A percentile compares a stretch with the other conserved stretches of the same genome.
Conservation (phyloP, 2,329 filamentous ascomycete genomes). For the Diaporthe sp. region DNA sequence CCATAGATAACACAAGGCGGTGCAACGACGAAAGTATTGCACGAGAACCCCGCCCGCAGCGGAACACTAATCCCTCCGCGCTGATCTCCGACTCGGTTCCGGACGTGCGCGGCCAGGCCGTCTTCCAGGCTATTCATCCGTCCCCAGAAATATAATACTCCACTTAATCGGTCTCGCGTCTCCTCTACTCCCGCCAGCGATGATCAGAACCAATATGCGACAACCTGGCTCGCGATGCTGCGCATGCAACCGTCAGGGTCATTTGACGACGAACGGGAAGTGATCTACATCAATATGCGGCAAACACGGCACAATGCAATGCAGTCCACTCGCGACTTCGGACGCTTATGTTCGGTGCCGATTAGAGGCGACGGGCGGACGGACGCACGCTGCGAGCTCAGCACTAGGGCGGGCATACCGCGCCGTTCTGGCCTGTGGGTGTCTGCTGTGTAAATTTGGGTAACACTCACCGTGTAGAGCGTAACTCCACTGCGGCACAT, state of each 20-base stretch:
- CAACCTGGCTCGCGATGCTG: background rate
- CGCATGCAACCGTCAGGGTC: background rate
- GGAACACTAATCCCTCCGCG: background rate
- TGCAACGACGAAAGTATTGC: too few species aligned
- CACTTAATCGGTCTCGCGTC: background rate
- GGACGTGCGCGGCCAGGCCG: background rate
- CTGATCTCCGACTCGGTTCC: background rate
- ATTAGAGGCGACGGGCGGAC: background rate
- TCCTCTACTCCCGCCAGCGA: background rate
- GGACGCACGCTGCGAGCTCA: background rate
- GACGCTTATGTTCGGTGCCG: background rate
- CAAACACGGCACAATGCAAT: background rate
- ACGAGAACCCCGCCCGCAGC: background rate
- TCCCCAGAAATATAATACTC: background rate
- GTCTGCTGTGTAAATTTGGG: background rate
- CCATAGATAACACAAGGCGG: background rate
- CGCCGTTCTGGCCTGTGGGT: too few species aligned
- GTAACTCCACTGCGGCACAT: background rate
- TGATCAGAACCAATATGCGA: background rate
- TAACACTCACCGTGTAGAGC: background rate
- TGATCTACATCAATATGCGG: background rate
- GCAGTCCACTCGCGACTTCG: constrained; percentile 8
- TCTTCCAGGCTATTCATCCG: background rate
- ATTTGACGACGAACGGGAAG: background rate
- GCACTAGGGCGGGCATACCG: background rate